Evolutionary conservation across 2,329 filamentous ascomycete species (phyloP).

Genomic region (Ciborinia camelliae): DNA sequence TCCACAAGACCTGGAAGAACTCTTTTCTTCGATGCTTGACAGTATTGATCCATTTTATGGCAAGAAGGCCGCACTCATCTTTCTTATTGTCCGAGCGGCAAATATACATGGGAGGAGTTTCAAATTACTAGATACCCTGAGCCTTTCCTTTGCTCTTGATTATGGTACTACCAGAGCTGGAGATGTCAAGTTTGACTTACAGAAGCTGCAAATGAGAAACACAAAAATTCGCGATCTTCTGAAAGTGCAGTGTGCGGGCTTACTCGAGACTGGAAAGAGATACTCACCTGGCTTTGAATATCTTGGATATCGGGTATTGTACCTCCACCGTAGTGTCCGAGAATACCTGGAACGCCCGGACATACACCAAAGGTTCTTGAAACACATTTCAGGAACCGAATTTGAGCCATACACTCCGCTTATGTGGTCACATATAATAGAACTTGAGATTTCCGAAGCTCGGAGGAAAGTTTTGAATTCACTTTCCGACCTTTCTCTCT

Average conservation of each 20-base stretch:
- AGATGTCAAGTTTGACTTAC: background rate
- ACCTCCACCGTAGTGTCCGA: background rate
- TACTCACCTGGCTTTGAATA: background rate
- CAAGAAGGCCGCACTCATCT: background rate
- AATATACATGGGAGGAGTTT: too few relatives aligned
- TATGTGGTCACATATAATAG: background rate
- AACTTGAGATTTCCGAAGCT: background rate
- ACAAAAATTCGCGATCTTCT: background rate
- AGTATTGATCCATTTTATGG: constrained; percentile 24
- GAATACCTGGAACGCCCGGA: background rate
- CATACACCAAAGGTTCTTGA: background rate
- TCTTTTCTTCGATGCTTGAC: constrained; percentile 28
- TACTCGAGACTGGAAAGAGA: background rate
- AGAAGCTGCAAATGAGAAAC: background rate
- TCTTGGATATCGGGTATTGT: background rate
- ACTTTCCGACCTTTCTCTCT: background rate
- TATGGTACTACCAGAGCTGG: background rate
- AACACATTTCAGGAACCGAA: background rate
- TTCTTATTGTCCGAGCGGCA: background rate
- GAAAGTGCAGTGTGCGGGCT: background rate
- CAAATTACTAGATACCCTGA: background rate
- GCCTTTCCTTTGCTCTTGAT: background rate
- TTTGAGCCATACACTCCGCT: constrained; percentile 1
- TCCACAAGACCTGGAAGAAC: constrained; percentile 28
- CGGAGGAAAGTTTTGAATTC: background rate